Base-by-base conservation (phyloP, 495 filamentous ascomycete genomes). In the Penicillium ochrochloron region DNA sequence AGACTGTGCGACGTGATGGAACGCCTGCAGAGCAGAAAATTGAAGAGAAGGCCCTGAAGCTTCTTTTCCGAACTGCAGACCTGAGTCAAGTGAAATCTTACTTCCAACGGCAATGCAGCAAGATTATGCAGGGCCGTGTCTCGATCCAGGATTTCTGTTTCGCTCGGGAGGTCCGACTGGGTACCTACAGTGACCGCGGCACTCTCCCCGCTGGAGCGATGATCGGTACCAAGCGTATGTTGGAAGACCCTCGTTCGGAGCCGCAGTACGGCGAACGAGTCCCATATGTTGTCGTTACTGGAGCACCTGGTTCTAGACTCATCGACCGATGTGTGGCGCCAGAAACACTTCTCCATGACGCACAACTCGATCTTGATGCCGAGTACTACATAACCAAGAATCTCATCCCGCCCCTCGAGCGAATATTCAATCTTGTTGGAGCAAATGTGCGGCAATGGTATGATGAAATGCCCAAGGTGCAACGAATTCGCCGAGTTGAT, bases 351-450 rank as follows among this genome's bases (percentile, higher is more conserved):
- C 79, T 98, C 2, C 77, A 86, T 41, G 89, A 90, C 62, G 85
- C 89, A 23, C 84, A 91, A 61, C 81, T 89, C n/a, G 88, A 92
- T 65, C 83, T 99, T n/a, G 95, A 99, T 70, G 86, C 94, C 0
- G 93, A 97, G 69, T 99, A 99, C 76, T 99, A 99, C 76, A 98
- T 98, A 67, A 84, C 84, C 9, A 98, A 97, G 80, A 97, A 97
- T 70, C 70, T 99, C 27, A 95, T 99, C 55, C 96, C 96, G 21
- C 95, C 95, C 3, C 83, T 99, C 3, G 95, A 96, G 76, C 87
- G 95, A 15, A 98, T 99, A 58, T 98, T 99, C 83, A 97, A 96
- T 73, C 87, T 99, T 14, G 92, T 98, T 29, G 95, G 95, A 34
- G 95, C 93, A 21, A 96, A 96, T 75, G 91, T 98, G 14, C 82